Conservation (phyloP, 1,139 yeast genomes). For the Nakaseomyces sp. region DNA sequence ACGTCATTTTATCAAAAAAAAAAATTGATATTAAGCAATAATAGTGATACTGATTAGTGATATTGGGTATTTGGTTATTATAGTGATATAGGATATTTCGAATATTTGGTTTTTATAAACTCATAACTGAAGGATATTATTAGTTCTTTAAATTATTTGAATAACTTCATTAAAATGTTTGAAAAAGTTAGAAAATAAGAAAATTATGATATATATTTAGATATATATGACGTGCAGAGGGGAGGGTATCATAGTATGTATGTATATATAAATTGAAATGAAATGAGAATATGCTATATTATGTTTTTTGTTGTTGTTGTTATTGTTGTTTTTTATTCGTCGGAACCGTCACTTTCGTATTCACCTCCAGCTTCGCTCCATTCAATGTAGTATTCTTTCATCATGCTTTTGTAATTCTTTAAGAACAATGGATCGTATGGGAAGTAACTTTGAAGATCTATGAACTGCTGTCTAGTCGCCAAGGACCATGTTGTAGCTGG, state of each 20-base stretch:
- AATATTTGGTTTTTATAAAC: too few species aligned
- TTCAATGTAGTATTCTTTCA: constrained; percentile 58
- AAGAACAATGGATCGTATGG: constrained; percentile 91
- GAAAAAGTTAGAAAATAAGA: too few species aligned
- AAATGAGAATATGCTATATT: too few species aligned
- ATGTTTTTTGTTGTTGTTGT: too few species aligned
- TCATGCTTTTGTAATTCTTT: constrained; percentile 47
- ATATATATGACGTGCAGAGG: too few species aligned
- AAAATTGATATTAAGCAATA: not conserved
- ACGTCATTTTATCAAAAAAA: not conserved
- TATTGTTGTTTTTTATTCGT: constrained; percentile 13
- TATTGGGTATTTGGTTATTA: not conserved
- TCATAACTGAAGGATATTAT: too few species aligned
- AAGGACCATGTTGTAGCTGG: constrained; percentile 25
- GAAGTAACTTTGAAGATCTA: constrained; percentile 84
- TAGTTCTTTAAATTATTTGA: too few species aligned
- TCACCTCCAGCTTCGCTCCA: constrained; percentile 67
- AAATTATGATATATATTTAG: too few species aligned
- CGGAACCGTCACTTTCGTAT: constrained; percentile 47
- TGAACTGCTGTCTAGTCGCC: constrained; percentile 63
- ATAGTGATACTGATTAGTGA: not conserved
- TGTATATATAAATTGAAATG: too few species aligned
- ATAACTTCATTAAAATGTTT: too few species aligned
- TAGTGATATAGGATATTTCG: too few species aligned
- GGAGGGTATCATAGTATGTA: too few species aligned